Conservation (phyloP, 1,139 yeast genomes). For the Nematodospora anomalae region DNA sequence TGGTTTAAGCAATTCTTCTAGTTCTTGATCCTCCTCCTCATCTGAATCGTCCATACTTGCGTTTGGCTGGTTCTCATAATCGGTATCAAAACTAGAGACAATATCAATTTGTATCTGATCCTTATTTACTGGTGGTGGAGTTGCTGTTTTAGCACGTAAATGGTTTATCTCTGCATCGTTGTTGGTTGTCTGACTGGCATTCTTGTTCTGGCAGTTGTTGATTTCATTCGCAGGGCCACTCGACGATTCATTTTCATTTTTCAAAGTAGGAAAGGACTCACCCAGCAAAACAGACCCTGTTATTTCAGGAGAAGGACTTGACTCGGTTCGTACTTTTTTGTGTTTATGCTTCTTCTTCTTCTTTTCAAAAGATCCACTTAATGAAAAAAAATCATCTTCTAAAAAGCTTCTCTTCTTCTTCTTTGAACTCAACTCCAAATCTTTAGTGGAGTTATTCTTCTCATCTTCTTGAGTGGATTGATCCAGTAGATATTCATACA, state of each 20-base stretch:
- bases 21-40: constrained; percentile 10
- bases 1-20: constrained; percentile 7
- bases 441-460: not conserved
- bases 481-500: too few relatives aligned
- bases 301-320: not conserved
- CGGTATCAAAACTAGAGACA: constrained; percentile 7
- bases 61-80: constrained; percentile 4
- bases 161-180: not conserved
- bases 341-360: constrained; percentile 20
- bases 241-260: not conserved
- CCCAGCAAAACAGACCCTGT: not conserved
- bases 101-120: constrained; percentile 12
- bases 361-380: constrained; percentile 19
- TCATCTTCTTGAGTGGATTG: not conserved
- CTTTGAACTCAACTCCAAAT: not conserved
- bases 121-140: constrained; percentile 17
- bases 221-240: not conserved
- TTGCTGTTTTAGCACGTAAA: constrained; percentile 6
- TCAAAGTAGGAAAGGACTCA: not conserved
- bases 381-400: constrained; percentile 35
- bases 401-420: constrained; percentile 12
- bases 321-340: not conserved
- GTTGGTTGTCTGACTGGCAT: not conserved
- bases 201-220: not conserved
- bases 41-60: constrained; percentile 9